Conservation (phyloP, 2,329 filamentous ascomycete species). For the Fusarium circinatum region DNA sequence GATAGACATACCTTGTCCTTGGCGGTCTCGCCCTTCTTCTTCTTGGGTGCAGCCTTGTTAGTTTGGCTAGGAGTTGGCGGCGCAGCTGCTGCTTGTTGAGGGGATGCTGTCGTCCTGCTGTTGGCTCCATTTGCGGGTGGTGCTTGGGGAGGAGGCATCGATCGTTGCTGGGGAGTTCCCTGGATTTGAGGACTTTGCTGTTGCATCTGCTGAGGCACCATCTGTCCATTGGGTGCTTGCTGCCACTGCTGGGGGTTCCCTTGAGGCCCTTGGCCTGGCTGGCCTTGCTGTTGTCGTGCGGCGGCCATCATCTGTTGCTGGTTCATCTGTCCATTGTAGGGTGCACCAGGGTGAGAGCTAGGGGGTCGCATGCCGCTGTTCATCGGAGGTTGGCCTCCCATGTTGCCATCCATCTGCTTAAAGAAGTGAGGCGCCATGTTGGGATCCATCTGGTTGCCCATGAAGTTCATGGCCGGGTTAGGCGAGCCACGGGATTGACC, state of each 20-base stretch:
- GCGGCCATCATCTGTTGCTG: conserved; percentile 66
- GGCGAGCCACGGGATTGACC: conserved; percentile 73
- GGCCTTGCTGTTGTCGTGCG: conserved; percentile 49
- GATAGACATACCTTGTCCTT: conserved; percentile 72
- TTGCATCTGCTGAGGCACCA: conserved; percentile 54
- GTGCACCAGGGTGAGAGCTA: conserved; percentile 71
- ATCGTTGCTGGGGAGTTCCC: conserved; percentile 77
- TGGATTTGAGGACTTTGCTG: conserved; percentile 62
- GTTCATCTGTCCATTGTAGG: conserved; percentile 68
- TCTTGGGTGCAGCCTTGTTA: conserved; percentile 80
- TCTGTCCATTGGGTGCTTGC: conserved; percentile 54
- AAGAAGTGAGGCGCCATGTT: conserved; percentile 69
- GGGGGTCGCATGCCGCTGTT: conserved; percentile 74
- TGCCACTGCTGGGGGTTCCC: conserved; percentile 54
- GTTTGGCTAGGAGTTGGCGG: conserved; percentile 80
- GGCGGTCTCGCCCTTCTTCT: conserved; percentile 74
- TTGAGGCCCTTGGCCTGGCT: conserved; percentile 47
- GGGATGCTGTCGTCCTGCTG: conserved; percentile 67
- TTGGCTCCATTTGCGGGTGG: conserved; percentile 63
- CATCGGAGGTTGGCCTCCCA: conserved; percentile 59
- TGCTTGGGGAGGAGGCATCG: conserved; percentile 74
- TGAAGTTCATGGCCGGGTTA: conserved; percentile 70
- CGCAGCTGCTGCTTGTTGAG: conserved; percentile 71
- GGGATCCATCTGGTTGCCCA: conserved; percentile 71
- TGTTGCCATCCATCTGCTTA: conserved; percentile 64